Percentiles rank a stretch among this genome's conserved stretches.
Conservation (phyloP, 164 flowering plant species). For the Cinnamomum chago region DNA sequence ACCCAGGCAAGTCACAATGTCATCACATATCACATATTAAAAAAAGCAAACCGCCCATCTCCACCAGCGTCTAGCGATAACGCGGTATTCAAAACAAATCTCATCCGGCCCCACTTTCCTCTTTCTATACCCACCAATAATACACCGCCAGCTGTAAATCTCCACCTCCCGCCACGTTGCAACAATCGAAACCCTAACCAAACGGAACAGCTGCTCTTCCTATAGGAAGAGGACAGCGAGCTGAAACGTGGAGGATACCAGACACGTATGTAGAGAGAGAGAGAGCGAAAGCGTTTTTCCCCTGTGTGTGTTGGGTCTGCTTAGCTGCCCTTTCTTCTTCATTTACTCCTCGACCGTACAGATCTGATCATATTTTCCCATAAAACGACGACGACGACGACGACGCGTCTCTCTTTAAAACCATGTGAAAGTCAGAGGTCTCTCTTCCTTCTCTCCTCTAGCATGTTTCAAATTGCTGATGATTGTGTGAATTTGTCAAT, state of each 20-base stretch:
- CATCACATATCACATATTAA: too few relatives aligned
- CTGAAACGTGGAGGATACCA: constrained; percentile 4
- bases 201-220: background rate
- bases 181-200: constrained; percentile 30
- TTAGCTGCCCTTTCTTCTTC: constrained; percentile 6
- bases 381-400: background rate
- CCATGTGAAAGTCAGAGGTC: constrained; percentile 44
- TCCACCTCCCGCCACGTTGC: constrained; percentile 25
- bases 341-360: background rate
- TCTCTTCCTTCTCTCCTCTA: background rate
- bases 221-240: constrained; percentile 4
- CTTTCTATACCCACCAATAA: constrained; percentile 17
- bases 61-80: too few relatives aligned
- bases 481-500: too few relatives aligned
- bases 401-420: too few relatives aligned
- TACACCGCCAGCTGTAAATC: constrained; percentile 33
- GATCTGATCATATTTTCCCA: background rate
- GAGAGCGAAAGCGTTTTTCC: background rate
- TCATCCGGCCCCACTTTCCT: background rate
- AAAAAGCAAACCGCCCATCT: too few relatives aligned
- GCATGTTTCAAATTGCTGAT: too few relatives aligned
- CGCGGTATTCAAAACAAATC: too few relatives aligned
- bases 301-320: background rate
- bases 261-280: constrained; percentile 4
- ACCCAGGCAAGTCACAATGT: too few relatives aligned